phyloP scores from a whole-genome alignment of 1,139 yeast genomes.

The Keqinozyma sinolaborantium region DNA sequence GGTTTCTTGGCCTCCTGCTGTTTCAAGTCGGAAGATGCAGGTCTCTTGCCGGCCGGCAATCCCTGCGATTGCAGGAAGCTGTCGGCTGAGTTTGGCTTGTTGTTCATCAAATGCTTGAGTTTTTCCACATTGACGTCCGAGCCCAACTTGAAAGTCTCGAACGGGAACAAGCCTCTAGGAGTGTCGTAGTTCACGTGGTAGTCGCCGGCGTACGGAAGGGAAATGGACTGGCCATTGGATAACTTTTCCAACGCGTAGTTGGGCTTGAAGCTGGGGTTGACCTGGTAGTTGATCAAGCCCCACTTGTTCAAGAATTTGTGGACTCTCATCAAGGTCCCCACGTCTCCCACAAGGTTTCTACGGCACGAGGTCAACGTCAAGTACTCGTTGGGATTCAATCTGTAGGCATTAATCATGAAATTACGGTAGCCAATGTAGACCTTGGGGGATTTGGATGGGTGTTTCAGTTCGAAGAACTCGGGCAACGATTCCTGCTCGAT shows the following conservation, averaged over 20 bases:
- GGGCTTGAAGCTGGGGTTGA: slow-evolving; percentile 64
- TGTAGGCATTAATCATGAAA: slow-evolving; percentile 88
- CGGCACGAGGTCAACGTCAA: slow-evolving; percentile 92
- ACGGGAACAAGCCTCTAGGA: slow-evolving; percentile 93
- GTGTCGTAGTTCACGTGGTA: slow-evolving; percentile 75
- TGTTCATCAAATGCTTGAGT: slow-evolving; percentile 46
- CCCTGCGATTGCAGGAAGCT: too few species aligned
- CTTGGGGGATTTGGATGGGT: slow-evolving; percentile 83
- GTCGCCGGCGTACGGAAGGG: slow-evolving; percentile 65
- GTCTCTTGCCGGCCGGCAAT: slow-evolving; percentile 2
- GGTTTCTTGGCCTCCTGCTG: slow-evolving; percentile 26
- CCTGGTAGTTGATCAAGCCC: slow-evolving; percentile 97
- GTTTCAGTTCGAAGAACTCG: slow-evolving; percentile 77
- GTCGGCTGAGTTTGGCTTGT: background rate
- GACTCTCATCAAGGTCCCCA: slow-evolving; percentile 85
- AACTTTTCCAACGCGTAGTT: slow-evolving; percentile 60
- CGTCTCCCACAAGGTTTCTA: slow-evolving; percentile 94
- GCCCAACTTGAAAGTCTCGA: slow-evolving; percentile 69
- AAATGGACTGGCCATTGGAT: slow-evolving; percentile 43
- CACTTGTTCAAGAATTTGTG: slow-evolving; percentile 89
- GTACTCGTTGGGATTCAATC: slow-evolving; percentile 90
- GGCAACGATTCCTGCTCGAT: slow-evolving; percentile 75
- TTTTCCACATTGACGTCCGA: slow-evolving; percentile 55
- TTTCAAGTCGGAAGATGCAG: slow-evolving; percentile 14
- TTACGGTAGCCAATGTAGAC: slow-evolving; percentile 86